Evolutionary conservation across 169 alveolate genomes (phyloP).

Genomic region (Theileria annulata): DNA sequence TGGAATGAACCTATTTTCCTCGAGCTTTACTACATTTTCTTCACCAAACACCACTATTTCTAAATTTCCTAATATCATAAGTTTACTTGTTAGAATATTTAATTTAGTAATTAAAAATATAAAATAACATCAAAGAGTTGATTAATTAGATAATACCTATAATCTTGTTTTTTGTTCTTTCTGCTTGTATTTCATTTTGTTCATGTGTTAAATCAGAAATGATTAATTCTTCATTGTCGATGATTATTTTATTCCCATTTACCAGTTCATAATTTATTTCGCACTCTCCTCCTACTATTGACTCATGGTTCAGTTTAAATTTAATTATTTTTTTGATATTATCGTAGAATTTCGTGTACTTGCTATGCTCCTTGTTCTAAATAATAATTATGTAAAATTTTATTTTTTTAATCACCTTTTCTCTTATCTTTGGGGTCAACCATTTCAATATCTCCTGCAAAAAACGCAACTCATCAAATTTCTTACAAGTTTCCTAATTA

Average conservation of each 20-base stretch:
- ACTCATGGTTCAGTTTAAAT: conserved; percentile 19
- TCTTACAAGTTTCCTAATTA: conserved; percentile 33
- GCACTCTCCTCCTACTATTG: conserved; percentile 15
- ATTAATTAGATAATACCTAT: background rate
- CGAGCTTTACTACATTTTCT: conserved; percentile 16
- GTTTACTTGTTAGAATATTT: background rate
- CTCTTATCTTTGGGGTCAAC: conserved; percentile 27
- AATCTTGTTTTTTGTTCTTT: background rate
- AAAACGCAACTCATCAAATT: conserved; percentile 37
- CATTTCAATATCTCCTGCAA: conserved; percentile 27
- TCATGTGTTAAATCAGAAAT: conserved; percentile 37
- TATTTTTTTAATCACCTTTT: conserved; percentile 24
- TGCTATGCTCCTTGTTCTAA: conserved; percentile 6
- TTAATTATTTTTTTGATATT: conserved; percentile 21
- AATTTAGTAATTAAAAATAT: background rate
- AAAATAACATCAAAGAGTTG: background rate
- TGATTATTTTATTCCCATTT: conserved; percentile 25
- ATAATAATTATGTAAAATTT: background rate
- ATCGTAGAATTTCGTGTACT: conserved; percentile 14
- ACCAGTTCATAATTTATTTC: conserved; percentile 37
- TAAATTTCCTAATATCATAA: background rate
- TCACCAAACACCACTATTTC: conserved; percentile 5
- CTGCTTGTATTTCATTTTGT: background rate
- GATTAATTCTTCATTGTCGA: conserved; percentile 24
- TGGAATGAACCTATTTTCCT: conserved; percentile 36